These are phyloP conservation scores for Coemansia aciculifera DNA, from an alignment of 192 early-diverging fungal genomes.

Conservation along the genomic window DNA sequence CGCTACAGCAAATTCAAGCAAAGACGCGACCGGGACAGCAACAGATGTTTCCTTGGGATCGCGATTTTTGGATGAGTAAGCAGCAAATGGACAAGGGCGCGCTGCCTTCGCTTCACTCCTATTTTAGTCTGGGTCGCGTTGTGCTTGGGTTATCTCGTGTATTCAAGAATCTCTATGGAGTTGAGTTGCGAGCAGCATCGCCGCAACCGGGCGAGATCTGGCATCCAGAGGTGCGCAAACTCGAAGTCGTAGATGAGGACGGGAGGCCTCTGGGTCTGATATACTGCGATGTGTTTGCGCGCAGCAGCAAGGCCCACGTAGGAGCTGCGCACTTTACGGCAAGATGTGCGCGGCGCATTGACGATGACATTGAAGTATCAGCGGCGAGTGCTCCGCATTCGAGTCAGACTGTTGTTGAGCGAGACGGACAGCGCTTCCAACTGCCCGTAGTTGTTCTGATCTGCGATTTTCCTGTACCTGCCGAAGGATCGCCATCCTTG, in stretches of 20 bases:
- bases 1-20: too few species aligned
- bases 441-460: constrained; percentile 73
- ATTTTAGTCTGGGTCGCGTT: constrained; percentile 86
- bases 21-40: constrained; percentile 3
- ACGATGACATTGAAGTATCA: constrained; percentile 64
- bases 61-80: constrained; percentile 66
- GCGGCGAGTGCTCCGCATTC: constrained; percentile 15
- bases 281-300: constrained; percentile 89
- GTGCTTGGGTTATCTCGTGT: constrained; percentile 86
- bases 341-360: constrained; percentile 81
- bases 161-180: constrained; percentile 84
- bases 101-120: constrained; percentile 61
- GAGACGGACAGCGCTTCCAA: constrained; percentile 60
- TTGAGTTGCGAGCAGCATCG: constrained; percentile 71
- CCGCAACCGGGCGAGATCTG: constrained; percentile 82
- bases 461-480: constrained; percentile 65
- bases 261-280: constrained; percentile 87
- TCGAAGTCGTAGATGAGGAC: constrained; percentile 87
- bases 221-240: constrained; percentile 87
- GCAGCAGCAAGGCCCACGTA: constrained; percentile 71
- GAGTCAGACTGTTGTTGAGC: constrained; percentile 49
- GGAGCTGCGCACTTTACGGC: constrained; percentile 96
- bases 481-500: constrained; percentile 58
- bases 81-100: constrained; percentile 45
- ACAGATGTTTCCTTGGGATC: constrained; percentile 77